Conservation (phyloP, 1,139 yeast species). For the Zygoascus meyerae region DNA sequence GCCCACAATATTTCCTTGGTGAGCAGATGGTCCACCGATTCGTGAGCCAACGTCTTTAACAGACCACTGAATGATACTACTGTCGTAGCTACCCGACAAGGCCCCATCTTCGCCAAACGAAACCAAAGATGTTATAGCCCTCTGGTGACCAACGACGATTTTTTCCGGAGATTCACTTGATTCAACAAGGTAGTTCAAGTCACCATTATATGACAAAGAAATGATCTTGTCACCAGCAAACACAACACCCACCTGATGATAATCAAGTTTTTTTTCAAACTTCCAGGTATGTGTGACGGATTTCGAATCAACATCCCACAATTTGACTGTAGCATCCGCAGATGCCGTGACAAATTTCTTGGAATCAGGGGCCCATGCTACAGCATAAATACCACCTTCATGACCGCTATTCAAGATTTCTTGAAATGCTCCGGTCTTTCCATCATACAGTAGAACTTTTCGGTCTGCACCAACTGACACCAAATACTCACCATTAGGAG, state of each 20-base stretch:
- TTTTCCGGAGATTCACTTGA: slow-evolving; percentile 36
- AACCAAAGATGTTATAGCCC: slow-evolving; percentile 60
- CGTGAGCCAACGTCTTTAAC: slow-evolving; percentile 29
- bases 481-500: slow-evolving; percentile 62
- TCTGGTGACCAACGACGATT: slow-evolving; percentile 71
- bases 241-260: slow-evolving; percentile 79
- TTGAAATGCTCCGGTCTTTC: slow-evolving; percentile 71
- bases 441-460: slow-evolving; percentile 71
- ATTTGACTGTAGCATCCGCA: slow-evolving; percentile 70
- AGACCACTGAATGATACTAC: slow-evolving; percentile 59
- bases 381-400: slow-evolving; percentile 73
- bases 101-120: slow-evolving; percentile 26
- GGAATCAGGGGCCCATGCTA: slow-evolving; percentile 62
- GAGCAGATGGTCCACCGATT: slow-evolving; percentile 17
- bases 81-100: slow-evolving; percentile 80
- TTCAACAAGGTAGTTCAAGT: slow-evolving; percentile 54
- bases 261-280: slow-evolving; percentile 36
- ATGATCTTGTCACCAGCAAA: slow-evolving; percentile 55
- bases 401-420: slow-evolving; percentile 46
- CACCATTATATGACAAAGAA: slow-evolving; percentile 68
- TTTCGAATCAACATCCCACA: slow-evolving; percentile 47
- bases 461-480: slow-evolving; percentile 90
- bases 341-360: slow-evolving; percentile 67
- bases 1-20: slow-evolving; percentile 29
- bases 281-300: slow-evolving; percentile 27